A percentile compares a stretch with the other conserved stretches of the same genome.
Evolutionary conservation across 345 rosid genomes (phyloP).

Genomic region (Rhodamnia rubescens): DNA sequence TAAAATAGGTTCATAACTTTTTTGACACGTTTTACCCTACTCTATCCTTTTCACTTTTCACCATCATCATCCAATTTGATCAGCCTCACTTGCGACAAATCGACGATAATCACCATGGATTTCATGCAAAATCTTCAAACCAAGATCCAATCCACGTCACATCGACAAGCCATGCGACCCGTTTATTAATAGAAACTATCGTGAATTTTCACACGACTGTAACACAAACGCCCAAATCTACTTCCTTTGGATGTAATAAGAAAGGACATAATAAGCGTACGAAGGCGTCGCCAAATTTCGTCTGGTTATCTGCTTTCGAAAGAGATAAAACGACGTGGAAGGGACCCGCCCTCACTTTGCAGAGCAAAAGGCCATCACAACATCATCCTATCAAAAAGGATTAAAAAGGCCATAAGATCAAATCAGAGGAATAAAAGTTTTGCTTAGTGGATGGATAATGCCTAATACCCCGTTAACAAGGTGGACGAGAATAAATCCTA

Average conservation of each 20-base stretch:
- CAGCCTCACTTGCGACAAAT: background rate
- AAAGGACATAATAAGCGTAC: background rate
- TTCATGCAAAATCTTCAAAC: background rate
- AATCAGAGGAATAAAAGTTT: background rate
- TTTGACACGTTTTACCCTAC: no score
- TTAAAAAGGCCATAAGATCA: background rate
- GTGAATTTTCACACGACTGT: no score
- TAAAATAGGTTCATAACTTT: no score
- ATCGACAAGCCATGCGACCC: background rate
- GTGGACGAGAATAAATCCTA: background rate
- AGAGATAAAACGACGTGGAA: no score
- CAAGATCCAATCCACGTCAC: background rate
- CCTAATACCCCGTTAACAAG: background rate
- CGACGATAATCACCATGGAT: background rate
- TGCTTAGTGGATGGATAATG: background rate
- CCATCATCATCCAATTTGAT: background rate
- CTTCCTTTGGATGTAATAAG: background rate
- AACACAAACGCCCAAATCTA: background rate
- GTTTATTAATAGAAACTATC: background rate
- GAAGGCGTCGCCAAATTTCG: background rate
- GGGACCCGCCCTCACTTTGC: no score
- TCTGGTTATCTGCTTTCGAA: background rate
- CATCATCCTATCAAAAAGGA: no score
- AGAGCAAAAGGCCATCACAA: no score
- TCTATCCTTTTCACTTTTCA: background rate